Conservation (phyloP, 2,329 filamentous ascomycete species). For the Fusarium praegraminearum region DNA sequence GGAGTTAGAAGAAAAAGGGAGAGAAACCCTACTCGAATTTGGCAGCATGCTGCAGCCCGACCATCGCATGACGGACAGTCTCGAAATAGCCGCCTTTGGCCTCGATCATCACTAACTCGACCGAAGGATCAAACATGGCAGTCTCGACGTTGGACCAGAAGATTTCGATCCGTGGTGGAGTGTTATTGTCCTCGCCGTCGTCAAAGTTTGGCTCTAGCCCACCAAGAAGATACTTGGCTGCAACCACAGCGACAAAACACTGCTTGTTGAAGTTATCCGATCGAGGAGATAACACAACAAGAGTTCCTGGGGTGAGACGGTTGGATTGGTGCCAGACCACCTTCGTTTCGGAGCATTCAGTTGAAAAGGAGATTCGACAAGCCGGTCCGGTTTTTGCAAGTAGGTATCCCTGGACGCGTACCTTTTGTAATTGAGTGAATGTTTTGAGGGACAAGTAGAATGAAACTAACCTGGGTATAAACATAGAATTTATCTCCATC, state of each 20-base stretch:
- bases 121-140: constrained; percentile 73
- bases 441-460: background rate
- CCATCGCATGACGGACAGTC: constrained; percentile 77
- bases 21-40: constrained; percentile 62
- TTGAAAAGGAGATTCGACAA: constrained; percentile 77
- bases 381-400: constrained; percentile 73
- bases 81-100: constrained; percentile 81
- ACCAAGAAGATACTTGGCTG: constrained; percentile 71
- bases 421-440: constrained; percentile 57
- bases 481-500: constrained; percentile 63
- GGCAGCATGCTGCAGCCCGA: constrained; percentile 74
- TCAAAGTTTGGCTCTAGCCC: constrained; percentile 67
- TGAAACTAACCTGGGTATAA: constrained; percentile 70
- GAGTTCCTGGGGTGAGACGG: constrained; percentile 63
- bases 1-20: background rate
- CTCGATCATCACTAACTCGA: constrained; percentile 84
- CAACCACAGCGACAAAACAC: constrained; percentile 79
- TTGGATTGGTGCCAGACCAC: constrained; percentile 73
- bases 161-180: constrained; percentile 78
- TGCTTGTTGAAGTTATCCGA: constrained; percentile 72
- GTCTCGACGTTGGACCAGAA: constrained; percentile 74
- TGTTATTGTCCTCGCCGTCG: constrained; percentile 35
- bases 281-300: constrained; percentile 65
- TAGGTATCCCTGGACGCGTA: constrained; percentile 73
- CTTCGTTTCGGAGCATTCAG: constrained; percentile 70